Base-by-base conservation (phyloP, 164 flowering plant genomes). In the Dillenia suffruticosa region DNA sequence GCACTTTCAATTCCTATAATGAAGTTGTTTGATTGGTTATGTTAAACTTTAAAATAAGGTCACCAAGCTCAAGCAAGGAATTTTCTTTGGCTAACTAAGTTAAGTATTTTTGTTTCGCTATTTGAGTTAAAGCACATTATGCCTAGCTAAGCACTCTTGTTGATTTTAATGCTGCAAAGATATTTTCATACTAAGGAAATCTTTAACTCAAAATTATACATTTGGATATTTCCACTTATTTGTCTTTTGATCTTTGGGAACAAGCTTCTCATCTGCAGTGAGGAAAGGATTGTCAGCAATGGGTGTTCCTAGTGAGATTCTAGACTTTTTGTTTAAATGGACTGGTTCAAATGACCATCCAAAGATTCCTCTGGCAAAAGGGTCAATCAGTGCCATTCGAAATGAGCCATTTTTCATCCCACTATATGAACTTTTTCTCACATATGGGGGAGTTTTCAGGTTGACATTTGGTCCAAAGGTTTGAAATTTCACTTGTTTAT, bases 401-500 rank as follows among this genome's bases (percentile, higher is more conserved):
- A 83, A 74, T 19, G 87, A 89, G 73, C 82, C 99, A 9, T 94
- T 94, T 63, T 94, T 91, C 74, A 67, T 91, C 11, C 97, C 99
- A 15, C 64, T 94, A 56, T 94, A 86, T 73, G 89, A 86, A 73
- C 92, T 91, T 60, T 94, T 71, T 67, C 88, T 89, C 58, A 82
- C 86, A 32, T 94, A 94, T 78, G 99, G 99, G 63, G 96, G 96
- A 67, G 68, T 94, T 51, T 94, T 91, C 71, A 76, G 97, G 67
- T 67, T 94, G 70, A 79, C 65, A 6, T 88, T 94, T 79, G 99
- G 99, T 61, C 99, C 99, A 49, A 94, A 94, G 96, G 99, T 90
- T 77, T 40, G 74, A 22, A 65, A 63, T 12, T 10, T 9, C 2
- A 54, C 61, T 9, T 45, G 61, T 40, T 5, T 50, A 26, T 8